Percentiles rank a stretch among this genome's conserved stretches.
phyloP scores from a whole-genome alignment of 306 rosid species.

The Dalbergia cochinchinensis region DNA sequence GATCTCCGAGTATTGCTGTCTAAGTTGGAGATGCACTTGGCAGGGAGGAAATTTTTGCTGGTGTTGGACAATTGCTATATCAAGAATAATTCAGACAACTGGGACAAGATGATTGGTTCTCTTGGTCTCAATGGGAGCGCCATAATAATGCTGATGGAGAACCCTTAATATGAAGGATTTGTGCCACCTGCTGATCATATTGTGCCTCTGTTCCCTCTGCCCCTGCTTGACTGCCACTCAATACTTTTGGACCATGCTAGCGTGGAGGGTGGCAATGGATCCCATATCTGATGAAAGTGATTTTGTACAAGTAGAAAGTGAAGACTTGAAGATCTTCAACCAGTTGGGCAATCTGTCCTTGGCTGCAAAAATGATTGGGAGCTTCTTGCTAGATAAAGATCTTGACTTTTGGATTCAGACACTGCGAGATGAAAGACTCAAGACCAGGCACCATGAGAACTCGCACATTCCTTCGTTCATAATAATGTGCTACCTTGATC shows the following conservation, averaged over 20 bases:
- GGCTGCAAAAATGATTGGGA: constrained; percentile 58
- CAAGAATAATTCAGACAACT: constrained; percentile 44
- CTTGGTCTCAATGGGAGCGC: constrained; percentile 25
- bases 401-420: constrained; percentile 23
- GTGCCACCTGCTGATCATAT: constrained; percentile 24
- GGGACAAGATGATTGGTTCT: constrained; percentile 31
- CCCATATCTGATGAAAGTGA: not conserved
- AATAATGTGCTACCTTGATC: constrained; percentile 34
- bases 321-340: constrained; percentile 39
- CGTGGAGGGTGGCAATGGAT: constrained; percentile 21
- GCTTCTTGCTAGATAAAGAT: constrained; percentile 48
- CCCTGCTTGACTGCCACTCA: constrained; percentile 48
- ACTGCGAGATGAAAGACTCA: too few relatives aligned
- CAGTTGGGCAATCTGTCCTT: constrained; percentile 55
- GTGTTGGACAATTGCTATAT: constrained; percentile 54
- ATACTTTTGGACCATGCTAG: constrained; percentile 52
- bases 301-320: too few relatives aligned
- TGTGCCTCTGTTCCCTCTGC: not conserved
- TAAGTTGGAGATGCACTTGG: constrained; percentile 16
- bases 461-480: constrained; percentile 40
- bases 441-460: constrained; percentile 12
- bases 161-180: not conserved
- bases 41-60: constrained; percentile 51
- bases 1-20: too few relatives aligned
- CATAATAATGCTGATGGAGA: not conserved